phyloP scores from a whole-genome alignment of 495 filamentous ascomycete species.

The Delitschia confertaspora region DNA sequence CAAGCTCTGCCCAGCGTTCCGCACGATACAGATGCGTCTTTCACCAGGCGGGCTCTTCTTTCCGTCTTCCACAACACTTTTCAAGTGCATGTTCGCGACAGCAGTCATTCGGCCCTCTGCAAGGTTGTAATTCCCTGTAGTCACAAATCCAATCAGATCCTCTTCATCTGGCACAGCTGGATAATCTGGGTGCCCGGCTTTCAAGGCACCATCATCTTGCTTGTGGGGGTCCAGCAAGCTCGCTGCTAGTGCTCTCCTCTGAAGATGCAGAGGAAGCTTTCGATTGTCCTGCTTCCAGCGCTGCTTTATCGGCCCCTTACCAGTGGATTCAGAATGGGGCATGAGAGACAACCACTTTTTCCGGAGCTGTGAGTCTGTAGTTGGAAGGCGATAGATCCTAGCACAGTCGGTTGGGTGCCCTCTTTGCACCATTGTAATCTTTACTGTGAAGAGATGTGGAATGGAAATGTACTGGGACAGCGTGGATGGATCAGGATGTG shows the following conservation, averaged over 20 bases:
- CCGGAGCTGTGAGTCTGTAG: conserved; percentile 39
- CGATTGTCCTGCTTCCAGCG: conserved; percentile 12
- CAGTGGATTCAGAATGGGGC: conserved; percentile 8
- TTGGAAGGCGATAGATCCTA: conserved; percentile 64
- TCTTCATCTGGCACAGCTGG: conserved; percentile 60
- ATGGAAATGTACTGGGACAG: conserved; percentile 5
- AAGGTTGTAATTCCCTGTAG: conserved; percentile 74
- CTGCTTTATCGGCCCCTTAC: background rate
- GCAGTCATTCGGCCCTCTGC: conserved; percentile 67
- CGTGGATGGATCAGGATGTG: background rate
- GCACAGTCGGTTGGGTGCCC: conserved; percentile 55
- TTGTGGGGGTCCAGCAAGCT: conserved; percentile 25
- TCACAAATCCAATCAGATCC: conserved; percentile 87
- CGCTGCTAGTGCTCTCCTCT: conserved; percentile 33
- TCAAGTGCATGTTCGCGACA: conserved; percentile 60
- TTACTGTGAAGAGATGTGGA: conserved; percentile 46
- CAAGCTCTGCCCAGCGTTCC: conserved; percentile 64
- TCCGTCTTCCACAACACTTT: conserved; percentile 39
- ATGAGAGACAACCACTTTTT: conserved; percentile 46
- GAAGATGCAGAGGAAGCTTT: conserved; percentile 17
- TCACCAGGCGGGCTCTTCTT: conserved; percentile 27
- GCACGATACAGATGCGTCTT: conserved; percentile 62
- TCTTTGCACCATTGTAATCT: conserved; percentile 48
- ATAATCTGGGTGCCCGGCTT: conserved; percentile 44
- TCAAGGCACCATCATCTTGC: conserved; percentile 11